phyloP scores from a whole-genome alignment of 1,139 yeast genomes.

The Martiniozyma asiatica region DNA sequence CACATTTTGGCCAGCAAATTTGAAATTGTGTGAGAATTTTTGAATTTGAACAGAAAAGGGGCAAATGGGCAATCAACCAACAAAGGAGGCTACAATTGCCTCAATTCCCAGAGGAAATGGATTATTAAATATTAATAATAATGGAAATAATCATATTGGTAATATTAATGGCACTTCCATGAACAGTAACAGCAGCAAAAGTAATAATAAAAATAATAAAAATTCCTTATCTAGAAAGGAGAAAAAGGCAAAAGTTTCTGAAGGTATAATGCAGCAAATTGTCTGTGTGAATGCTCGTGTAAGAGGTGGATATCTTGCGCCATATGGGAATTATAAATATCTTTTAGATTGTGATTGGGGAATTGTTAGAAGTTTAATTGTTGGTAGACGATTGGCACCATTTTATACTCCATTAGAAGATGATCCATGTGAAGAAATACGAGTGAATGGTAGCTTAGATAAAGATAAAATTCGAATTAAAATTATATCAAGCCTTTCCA shows the following conservation, averaged over 20 bases:
- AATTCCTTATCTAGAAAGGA: not conserved
- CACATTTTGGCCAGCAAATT: too few relatives aligned
- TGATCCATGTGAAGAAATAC: conserved; percentile 40
- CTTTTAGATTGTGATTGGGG: conserved; percentile 65
- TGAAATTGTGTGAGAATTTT: too few relatives aligned
- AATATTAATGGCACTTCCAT: too few relatives aligned
- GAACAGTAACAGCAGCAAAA: too few relatives aligned
- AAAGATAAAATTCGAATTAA: too few relatives aligned
- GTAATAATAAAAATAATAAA: not conserved
- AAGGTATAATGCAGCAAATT: conserved; percentile 34
- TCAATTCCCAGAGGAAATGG: too few relatives aligned
- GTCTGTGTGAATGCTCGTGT: conserved; percentile 50
- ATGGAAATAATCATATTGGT: too few relatives aligned
- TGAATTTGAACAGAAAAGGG: too few relatives aligned
- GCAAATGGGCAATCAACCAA: conserved; percentile 6
- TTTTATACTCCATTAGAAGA: conserved; percentile 86
- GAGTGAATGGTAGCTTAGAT: conserved; percentile 77
- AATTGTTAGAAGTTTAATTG: conserved; percentile 55
- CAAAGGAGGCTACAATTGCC: conserved; percentile 2
- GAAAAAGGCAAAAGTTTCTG: conserved; percentile 1
- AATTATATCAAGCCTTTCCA: too few relatives aligned
- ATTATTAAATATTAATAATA: too few relatives aligned
- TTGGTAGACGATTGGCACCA: conserved; percentile 68
- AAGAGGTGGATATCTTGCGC: conserved; percentile 76
- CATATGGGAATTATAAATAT: conserved; percentile 73